Evolutionary conservation across 306 rosid genomes (phyloP), one percentile per base, ranked within the genome.

Genomic region (Vachellia pachyceras): DNA sequence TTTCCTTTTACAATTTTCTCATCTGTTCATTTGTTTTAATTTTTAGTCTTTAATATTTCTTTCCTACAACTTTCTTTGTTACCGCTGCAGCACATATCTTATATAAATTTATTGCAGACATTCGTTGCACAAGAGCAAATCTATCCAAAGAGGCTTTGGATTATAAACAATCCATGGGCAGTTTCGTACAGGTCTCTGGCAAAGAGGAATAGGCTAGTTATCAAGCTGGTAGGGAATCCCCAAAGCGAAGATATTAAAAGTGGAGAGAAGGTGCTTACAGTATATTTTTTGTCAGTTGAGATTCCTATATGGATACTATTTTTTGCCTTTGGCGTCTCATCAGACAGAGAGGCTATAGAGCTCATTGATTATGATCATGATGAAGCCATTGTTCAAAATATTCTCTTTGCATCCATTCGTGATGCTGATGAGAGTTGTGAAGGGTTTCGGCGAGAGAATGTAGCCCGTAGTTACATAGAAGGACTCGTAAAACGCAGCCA

Each of bases 111-210:
- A 65, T 84, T 88, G 86, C 92, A 96, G 99, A 85, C 91, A 69
- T 93, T 96, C 86, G 89, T 96, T 72, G 98, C 98, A 9, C 99
- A 96, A 82, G 98, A 96, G 87, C 98, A 94, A 75, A 77, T 89
- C 10, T 86, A 87, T 84, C 37, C 84, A 44, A 96, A 80, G 90
- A 90, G 93, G 84, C 97, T 93, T 49, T 91, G 97, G 92, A 85
- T 94, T 74, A 9, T 88, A 22, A 89, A 82, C 82, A 68, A 6
- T 84, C 99, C 87, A 49, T 85, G 91, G 91, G 82, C 91, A 58
- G 90, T 96, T 70, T 84, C 89, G 35, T 88, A 81, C 90, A 91
- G 86, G 85, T 93, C 98, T 10, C 91, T 82, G 70, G 78, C 84
- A 71, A 96, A 93, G 85, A 88, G 98, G 82, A 91, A 92, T 49